Conservation (phyloP, 352 stramenopile genomes). For the Phytopythium aichiense region DNA sequence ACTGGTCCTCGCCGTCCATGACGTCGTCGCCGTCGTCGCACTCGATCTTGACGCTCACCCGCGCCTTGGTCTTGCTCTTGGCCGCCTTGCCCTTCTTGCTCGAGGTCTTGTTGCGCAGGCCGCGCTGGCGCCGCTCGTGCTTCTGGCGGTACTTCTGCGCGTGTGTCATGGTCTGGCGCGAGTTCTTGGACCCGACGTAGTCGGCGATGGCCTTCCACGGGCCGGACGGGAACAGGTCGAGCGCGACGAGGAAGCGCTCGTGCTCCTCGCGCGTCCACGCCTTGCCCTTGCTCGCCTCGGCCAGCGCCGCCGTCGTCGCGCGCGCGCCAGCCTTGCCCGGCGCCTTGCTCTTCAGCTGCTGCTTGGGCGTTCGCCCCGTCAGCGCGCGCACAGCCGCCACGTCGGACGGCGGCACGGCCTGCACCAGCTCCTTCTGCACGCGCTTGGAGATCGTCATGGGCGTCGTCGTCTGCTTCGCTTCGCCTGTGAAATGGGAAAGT, state of each 20-base stretch:
- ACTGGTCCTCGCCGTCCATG: conserved; percentile 13
- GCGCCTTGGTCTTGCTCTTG: conserved; percentile 6
- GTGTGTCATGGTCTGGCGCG: conserved; percentile 93
- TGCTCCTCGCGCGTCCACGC: conserved; percentile 53
- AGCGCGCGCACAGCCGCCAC: conserved; percentile 21
- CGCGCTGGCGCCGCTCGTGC: conserved; percentile 45
- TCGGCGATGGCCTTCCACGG: conserved; percentile 61
- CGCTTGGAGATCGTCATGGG: conserved; percentile 55
- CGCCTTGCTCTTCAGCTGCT: conserved; percentile 3
- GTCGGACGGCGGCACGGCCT: conserved; percentile 28
- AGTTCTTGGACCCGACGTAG: conserved; percentile 59
- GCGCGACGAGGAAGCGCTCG: conserved; percentile 49
- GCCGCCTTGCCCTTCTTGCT: conserved; percentile 12
- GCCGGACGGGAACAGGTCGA: conserved; percentile 50
- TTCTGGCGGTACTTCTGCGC: conserved; percentile 92
- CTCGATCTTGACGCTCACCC: neutral
- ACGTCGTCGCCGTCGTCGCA: conserved; percentile 14
- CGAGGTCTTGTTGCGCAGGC: conserved; percentile 38
- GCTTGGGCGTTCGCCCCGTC: conserved; percentile 8
- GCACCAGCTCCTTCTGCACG: conserved; percentile 49
- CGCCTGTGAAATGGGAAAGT: conserved; percentile 18
- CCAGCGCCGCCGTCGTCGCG: conserved; percentile 13
- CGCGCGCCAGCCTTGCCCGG: conserved; percentile 8
- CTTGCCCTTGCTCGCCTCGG: conserved; percentile 53
- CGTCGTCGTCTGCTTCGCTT: neutral